Evolutionary conservation across 306 rosid genomes (phyloP).

Genomic region (Glycine soja): DNA sequence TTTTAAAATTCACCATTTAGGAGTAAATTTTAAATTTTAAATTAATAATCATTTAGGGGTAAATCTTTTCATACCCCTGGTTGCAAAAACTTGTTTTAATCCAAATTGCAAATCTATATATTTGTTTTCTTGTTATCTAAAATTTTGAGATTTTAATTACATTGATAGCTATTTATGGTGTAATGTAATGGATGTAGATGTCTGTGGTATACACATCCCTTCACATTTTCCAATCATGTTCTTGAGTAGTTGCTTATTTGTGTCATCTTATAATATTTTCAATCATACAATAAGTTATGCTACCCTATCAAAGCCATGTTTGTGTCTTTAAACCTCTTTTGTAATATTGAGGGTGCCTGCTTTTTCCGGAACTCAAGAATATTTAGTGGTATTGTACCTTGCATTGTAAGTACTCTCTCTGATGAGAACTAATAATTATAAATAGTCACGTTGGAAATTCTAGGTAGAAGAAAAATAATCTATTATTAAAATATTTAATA

Average conservation of each 20-base stretch:
- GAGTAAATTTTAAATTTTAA: too few relatives aligned
- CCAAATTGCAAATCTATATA: slow-evolving; percentile 19
- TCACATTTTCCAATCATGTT: slow-evolving; percentile 2
- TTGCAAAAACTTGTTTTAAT: slow-evolving; percentile 35
- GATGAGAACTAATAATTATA: not conserved
- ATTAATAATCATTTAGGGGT: too few relatives aligned
- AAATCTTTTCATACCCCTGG: too few relatives aligned
- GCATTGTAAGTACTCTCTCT: not conserved
- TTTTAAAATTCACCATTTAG: too few relatives aligned
- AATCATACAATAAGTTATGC: not conserved
- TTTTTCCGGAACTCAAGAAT: slow-evolving; percentile 12
- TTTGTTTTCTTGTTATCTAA: slow-evolving; percentile 29
- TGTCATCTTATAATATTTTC: not conserved
- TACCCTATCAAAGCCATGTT: not conserved
- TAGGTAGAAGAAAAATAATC: not conserved
- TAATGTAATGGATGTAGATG: slow-evolving; percentile 18
- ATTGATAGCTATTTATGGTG: slow-evolving; percentile 9
- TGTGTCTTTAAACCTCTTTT: too few relatives aligned
- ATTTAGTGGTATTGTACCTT: slow-evolving; percentile 19
- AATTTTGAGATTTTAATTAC: slow-evolving; percentile 10
- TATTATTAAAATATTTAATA: not conserved
- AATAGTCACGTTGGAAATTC: not conserved
- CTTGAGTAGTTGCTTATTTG: not conserved
- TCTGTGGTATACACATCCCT: slow-evolving; percentile 5
- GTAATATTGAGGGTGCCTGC: too few relatives aligned